Base-by-base conservation (phyloP, 1,139 yeast genomes). In the Yamadazyma atlantica region DNA sequence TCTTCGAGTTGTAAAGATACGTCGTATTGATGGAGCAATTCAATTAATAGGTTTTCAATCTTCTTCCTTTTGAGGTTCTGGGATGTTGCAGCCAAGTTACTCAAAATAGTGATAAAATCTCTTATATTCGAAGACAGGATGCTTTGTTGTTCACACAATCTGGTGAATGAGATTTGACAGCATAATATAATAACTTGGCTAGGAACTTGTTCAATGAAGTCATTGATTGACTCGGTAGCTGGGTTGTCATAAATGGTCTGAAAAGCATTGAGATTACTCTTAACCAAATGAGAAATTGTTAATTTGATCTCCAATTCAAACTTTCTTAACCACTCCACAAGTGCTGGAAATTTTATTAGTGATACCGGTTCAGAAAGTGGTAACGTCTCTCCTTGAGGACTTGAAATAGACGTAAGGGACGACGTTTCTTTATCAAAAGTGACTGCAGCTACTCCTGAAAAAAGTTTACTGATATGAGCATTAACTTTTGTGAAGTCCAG, bases 401-500 rank as follows among this genome's bases (percentile, higher is more conserved):
- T 84, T 1, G 50, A 38, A 1, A 89, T 64, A 1, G 78, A 79
- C 0, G 50, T 49, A 2, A 88, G 75, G 0, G 48, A 35, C 0
- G 66, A 58, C 6, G 53, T 52, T 2, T 64, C 66, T 0, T 55
- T 48, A 25, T 75, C 74, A 40, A 64, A 68, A 0, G 62, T 53
- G 2, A 87, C 50, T 3, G 66, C 57, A 0, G 73, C 51, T 8
- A 88, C 66, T 1, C 95, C 95, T 3, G 80, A 60, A 57, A 85
- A 89, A 80, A 92, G 75, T 51, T 86, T 87, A 37, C 68, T 69
- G 39, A 88, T 60, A 53, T 85, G 94, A 43, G 69, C 73, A 21
- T 82, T 81, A 3, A 83, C 65, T 7, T 75, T 57, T 0, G 45
- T 43, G 4, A 78, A 57, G 48, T 82, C 77, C 7, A 60, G 62